Evolutionary conservation across 106 monocot species (phyloP), one percentile per base, ranked within the genome.

Genomic region (Xerophyta viscosa): DNA sequence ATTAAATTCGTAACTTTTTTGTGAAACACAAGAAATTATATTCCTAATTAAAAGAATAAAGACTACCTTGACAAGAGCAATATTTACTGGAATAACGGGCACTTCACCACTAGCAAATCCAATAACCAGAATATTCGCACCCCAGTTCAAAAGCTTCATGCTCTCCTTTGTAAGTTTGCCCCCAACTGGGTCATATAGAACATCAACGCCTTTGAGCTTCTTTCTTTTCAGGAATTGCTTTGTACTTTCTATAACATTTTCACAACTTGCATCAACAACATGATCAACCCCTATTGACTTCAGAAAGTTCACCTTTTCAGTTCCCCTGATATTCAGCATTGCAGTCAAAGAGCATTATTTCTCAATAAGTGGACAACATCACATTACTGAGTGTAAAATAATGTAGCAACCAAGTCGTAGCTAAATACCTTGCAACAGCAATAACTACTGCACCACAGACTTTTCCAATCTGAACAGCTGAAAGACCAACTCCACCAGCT

Each of bases 81-180:
- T 80, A 75, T 98, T 98, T 74, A 86, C 98, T 46, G 90, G 98
- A 31, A 98, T 90, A 9, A 86, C 73, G 10, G 98, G 98, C 14
- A 98, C 65, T 74, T 98, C 90, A 68, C 90, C 98, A 39, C 90
- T 90, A 29, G 98, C 98, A 80, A 98, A 98, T 56, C 98, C 98
- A 60, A 98, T 98, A 22, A 98, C 73, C 58, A 98, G 59, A 73
- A 98, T 98, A 47, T 86, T 57, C 45, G 98, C 89, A 44, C 98
- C 90, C 98, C 98, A 98, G 8, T 86, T 98, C 15, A 98, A 68
- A 57, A 98, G 73, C 64, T 86, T 98, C 86, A 86, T 72, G 51
- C 85, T 67, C 15, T 90, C 90, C 29, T 90, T 89, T 18, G 27
- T 77, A 22, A 77, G 63, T 52, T 90, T 90, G 21, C 98, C 98